Conservation (phyloP, 2,329 filamentous ascomycete genomes). For the Arthrobotrys megalospora region DNA sequence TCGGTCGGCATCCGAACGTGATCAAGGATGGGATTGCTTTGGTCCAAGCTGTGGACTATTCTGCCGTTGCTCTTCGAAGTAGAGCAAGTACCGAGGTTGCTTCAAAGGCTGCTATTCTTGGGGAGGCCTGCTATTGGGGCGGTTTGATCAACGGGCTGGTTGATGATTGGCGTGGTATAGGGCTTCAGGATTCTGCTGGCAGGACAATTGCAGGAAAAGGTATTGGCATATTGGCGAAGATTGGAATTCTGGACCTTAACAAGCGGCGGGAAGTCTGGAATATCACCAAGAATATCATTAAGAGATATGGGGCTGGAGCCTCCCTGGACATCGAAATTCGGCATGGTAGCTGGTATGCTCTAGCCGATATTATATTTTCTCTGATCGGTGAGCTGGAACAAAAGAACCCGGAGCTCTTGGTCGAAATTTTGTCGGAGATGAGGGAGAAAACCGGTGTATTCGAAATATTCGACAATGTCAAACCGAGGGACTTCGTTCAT, state of each 20-base stretch:
- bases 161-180: conserved; percentile 85
- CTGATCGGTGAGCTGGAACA: conserved; percentile 41
- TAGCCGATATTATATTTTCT: conserved; percentile 62
- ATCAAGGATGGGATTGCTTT: conserved; percentile 85
- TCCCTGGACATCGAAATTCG: conserved; percentile 63
- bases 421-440: conserved; percentile 46
- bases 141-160: conserved; percentile 80
- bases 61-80: conserved; percentile 88
- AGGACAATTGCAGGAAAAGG: conserved; percentile 80
- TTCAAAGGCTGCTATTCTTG: conserved; percentile 77
- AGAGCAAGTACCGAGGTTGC: conserved; percentile 86
- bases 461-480: conserved; percentile 65
- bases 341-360: conserved; percentile 63
- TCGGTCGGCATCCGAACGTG: conserved; percentile 90
- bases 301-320: conserved; percentile 61
- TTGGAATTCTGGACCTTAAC: conserved; percentile 47
- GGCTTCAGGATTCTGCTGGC: conserved; percentile 81
- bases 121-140: conserved; percentile 76
- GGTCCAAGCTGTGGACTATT: conserved; percentile 93
- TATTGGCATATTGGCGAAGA: conserved; percentile 74
- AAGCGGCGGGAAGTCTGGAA: conserved; percentile 45
- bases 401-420: conserved; percentile 35
- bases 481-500: conserved; percentile 67
- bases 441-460: conserved; percentile 63
- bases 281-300: conserved; percentile 61